phyloP scores from a whole-genome alignment of 2,329 filamentous ascomycete genomes.

The Magnaporthales sp. region DNA sequence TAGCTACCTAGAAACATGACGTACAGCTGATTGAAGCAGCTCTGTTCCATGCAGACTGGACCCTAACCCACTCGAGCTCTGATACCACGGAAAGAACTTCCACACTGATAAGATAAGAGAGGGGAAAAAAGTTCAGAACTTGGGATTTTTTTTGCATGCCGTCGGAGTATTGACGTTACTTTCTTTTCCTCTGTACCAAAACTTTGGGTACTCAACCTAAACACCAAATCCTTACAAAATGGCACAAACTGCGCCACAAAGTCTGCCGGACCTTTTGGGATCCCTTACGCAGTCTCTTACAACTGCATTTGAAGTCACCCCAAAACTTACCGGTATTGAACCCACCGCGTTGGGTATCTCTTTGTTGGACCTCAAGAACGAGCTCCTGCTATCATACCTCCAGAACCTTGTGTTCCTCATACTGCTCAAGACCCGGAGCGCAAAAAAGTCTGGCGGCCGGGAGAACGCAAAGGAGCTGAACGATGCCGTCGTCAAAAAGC shows the following conservation, averaged over 20 bases:
- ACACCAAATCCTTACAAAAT: neutral
- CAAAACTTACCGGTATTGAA: slow-evolving; percentile 52
- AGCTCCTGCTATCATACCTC: slow-evolving; percentile 91
- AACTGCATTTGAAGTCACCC: slow-evolving; percentile 58
- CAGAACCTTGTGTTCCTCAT: slow-evolving; percentile 90
- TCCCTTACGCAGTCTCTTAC: slow-evolving; percentile 50
- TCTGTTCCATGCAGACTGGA: neutral
- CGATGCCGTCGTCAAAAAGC: slow-evolving; percentile 68
- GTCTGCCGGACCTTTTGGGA: slow-evolving; percentile 38
- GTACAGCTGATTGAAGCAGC: neutral
- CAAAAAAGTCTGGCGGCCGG: slow-evolving; percentile 18
- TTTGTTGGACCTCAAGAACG: slow-evolving; percentile 90
- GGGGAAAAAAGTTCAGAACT: slow-evolving; percentile 5
- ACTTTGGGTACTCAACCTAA: neutral
- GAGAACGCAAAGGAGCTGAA: slow-evolving; percentile 35
- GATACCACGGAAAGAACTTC: neutral
- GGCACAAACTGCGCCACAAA: slow-evolving; percentile 19
- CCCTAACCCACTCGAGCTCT: neutral
- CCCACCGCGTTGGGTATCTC: slow-evolving; percentile 85
- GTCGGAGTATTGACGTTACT: neutral
- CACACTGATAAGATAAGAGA: neutral
- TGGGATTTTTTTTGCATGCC: neutral
- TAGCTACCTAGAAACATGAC: neutral
- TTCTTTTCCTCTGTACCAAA: neutral
- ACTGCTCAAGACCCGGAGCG: slow-evolving; percentile 66